Conservation (phyloP, 345 rosid genomes). For the Passiflora organensis region DNA sequence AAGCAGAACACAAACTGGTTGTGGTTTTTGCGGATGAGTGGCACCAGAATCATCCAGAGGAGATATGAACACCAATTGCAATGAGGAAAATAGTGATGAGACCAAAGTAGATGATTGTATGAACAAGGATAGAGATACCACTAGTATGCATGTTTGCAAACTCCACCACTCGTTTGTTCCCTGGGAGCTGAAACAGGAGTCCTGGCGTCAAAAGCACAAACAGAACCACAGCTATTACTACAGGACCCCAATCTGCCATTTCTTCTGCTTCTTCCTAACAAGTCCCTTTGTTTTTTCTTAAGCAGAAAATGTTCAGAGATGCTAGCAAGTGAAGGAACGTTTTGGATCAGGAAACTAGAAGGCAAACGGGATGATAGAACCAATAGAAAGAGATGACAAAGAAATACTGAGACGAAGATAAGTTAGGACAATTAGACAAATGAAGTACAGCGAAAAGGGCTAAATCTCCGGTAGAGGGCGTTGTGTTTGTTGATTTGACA, state of each 20-base stretch:
- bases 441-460: not conserved
- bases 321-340: not conserved
- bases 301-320: not conserved
- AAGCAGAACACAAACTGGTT: too few species aligned
- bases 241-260: slow-evolving; percentile 21
- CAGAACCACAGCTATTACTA: slow-evolving; percentile 8
- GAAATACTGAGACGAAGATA: not conserved
- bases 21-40: not conserved
- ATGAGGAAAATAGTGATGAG: slow-evolving; percentile 17
- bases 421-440: not conserved
- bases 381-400: not conserved
- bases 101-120: slow-evolving; percentile 14
- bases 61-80: slow-evolving; percentile 10
- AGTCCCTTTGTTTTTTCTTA: not conserved
- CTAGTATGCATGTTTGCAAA: slow-evolving; percentile 12
- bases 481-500: not conserved
- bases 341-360: not conserved
- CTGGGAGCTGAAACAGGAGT: slow-evolving; percentile 10
- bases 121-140: slow-evolving; percentile 12
- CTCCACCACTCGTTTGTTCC: slow-evolving; percentile 8
- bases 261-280: not conserved
- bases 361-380: not conserved
- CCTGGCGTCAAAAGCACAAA: slow-evolving; percentile 8
- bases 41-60: slow-evolving; percentile 6
- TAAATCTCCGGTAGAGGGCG: not conserved